A percentile compares a stretch with the other conserved stretches of the same genome.
Conservation (phyloP, 78 protist genomes). For the Salpingoeca rosetta region DNA sequence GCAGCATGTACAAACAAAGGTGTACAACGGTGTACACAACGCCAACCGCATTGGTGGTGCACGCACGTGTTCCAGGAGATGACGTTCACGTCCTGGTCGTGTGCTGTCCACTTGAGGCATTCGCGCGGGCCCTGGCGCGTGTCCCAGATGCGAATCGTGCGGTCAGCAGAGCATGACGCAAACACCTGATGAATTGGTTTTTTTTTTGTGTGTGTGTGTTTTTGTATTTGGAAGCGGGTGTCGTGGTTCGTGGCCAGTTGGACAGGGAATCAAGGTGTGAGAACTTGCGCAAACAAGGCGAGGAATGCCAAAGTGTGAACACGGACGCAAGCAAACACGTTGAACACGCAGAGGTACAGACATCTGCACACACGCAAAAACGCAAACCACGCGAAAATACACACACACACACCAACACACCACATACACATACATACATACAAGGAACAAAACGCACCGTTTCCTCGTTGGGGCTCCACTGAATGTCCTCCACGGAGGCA, state of each 20-base stretch:
- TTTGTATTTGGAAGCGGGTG: background rate
- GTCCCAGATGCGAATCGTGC: conserved; percentile 68
- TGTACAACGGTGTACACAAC: background rate
- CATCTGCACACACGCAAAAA: too few species aligned
- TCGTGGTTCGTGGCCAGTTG: too few species aligned
- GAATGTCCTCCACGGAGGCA: conserved; percentile 79
- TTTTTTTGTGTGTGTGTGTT: background rate
- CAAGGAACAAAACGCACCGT: too few species aligned
- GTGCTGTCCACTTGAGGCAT: conserved; percentile 48
- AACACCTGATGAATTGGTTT: conserved; percentile 22
- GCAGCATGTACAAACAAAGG: too few species aligned
- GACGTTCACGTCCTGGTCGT: conserved; percentile 76
- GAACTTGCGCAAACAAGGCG: background rate
- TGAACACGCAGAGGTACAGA: too few species aligned
- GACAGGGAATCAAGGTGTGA: too few species aligned
- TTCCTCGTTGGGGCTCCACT: conserved; percentile 79
- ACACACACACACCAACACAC: too few species aligned
- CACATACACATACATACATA: too few species aligned
- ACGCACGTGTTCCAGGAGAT: conserved; percentile 62
- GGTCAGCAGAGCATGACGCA: conserved; percentile 52
- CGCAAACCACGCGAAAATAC: too few species aligned
- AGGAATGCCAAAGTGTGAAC: background rate
- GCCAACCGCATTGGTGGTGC: conserved; percentile 2
- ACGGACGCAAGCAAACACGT: background rate
- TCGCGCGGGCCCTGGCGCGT: conserved; percentile 22